A percentile compares a stretch with the other conserved stretches of the same genome.
These are phyloP conservation scores for Trichoderma citrinoviride DNA, from an alignment of 2,329 filamentous ascomycete species.

Conservation along the genomic window DNA sequence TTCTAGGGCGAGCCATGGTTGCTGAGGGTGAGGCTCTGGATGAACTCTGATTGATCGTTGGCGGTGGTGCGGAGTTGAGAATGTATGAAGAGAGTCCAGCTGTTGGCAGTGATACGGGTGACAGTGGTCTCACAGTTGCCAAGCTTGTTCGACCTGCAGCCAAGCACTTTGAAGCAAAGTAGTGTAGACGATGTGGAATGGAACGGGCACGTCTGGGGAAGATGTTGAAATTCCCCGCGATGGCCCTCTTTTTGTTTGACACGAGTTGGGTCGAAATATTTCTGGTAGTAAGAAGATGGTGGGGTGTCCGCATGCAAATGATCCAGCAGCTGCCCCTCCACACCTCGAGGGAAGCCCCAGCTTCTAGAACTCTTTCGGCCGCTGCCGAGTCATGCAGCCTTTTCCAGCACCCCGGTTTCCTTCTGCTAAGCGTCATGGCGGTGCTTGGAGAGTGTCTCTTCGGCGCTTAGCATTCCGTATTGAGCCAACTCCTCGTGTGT, in stretches of 20 bases:
- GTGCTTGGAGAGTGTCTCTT: not conserved
- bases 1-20: slow-evolving; percentile 44
- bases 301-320: slow-evolving; percentile 13
- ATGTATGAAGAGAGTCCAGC: not conserved
- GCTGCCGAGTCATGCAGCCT: slow-evolving; percentile 21
- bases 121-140: too few relatives aligned
- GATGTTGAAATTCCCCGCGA: not conserved
- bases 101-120: not conserved
- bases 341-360: slow-evolving; percentile 3
- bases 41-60: too few relatives aligned
- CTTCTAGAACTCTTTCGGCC: slow-evolving; percentile 15
- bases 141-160: too few relatives aligned
- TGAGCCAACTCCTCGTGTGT: too few relatives aligned
- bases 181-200: not conserved
- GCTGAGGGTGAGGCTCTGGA: not conserved
- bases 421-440: slow-evolving; percentile 3
- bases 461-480: too few relatives aligned
- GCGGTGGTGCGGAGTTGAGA: not conserved
- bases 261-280: not conserved
- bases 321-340: slow-evolving; percentile 17
- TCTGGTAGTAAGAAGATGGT: not conserved
- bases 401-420: not conserved
- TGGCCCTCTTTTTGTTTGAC: slow-evolving; percentile 1
- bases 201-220: not conserved
- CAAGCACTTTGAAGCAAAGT: not conserved